A percentile compares a stretch with the other conserved stretches of the same genome.
Conservation (phyloP, 139 green algal genomes). For the Tetradesmus lagerheimii region DNA sequence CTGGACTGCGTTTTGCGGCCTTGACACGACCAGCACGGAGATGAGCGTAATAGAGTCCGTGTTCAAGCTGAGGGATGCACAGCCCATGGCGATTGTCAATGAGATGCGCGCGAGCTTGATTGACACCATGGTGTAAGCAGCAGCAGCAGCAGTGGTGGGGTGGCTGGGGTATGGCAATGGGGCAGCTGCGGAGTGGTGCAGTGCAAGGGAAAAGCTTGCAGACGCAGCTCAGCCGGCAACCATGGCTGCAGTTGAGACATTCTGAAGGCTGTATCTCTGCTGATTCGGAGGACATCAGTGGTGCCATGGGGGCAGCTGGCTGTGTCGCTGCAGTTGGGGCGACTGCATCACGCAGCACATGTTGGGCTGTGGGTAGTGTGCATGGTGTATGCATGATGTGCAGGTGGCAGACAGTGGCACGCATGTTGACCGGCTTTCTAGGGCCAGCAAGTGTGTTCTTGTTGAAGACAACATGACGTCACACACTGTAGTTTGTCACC, state of each 20-base stretch:
- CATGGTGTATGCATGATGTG: not conserved
- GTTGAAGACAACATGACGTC: too few species aligned
- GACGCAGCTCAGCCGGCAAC: too few species aligned
- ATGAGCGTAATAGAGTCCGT: constrained; percentile 96
- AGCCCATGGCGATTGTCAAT: constrained; percentile 88
- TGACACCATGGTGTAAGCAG: constrained; percentile 88
- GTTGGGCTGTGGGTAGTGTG: not conserved
- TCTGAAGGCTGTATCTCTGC: too few species aligned
- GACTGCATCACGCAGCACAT: not conserved
- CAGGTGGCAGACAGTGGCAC: not conserved
- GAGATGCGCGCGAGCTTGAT: constrained; percentile 94
- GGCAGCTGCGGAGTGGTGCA: not conserved
- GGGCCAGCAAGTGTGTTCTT: too few species aligned
- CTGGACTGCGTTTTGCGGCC: constrained; percentile 96
- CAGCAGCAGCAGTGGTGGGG: not conserved
- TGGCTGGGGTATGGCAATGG: too few species aligned
- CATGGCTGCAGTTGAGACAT: too few species aligned
- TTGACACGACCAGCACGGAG: constrained; percentile 98
- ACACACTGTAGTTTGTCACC: too few species aligned
- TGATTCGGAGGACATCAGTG: too few species aligned
- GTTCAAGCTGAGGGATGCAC: constrained; percentile 92
- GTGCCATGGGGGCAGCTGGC: not conserved
- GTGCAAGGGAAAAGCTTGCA: not conserved
- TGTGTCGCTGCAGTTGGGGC: not conserved
- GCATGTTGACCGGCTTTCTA: too few species aligned